Evolutionary conservation across 257 asterid genomes (phyloP).

Genomic region (Paulownia fortunei): DNA sequence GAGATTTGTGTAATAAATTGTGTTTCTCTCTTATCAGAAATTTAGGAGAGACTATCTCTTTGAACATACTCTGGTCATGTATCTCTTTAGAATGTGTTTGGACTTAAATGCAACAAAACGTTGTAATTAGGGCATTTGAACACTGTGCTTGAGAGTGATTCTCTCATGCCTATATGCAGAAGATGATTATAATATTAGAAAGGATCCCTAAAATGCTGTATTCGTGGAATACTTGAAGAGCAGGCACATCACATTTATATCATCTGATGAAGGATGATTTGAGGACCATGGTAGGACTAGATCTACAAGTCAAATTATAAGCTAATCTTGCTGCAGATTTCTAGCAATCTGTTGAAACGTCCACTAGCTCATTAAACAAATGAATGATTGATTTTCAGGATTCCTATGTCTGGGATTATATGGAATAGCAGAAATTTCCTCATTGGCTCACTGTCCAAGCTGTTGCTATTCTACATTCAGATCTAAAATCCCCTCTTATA

Average conservation of each 20-base stretch:
- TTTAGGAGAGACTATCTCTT: slow-evolving; percentile 10
- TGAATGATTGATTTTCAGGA: too few relatives aligned
- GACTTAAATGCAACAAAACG: background rate
- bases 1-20: slow-evolving; percentile 11
- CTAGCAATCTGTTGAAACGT: background rate
- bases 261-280: background rate
- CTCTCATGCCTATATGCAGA: background rate
- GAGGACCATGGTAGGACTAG: background rate
- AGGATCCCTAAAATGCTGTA: background rate
- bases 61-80: background rate
- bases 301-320: background rate
- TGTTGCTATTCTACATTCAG: background rate
- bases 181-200: background rate
- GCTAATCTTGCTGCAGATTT: background rate
- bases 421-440: too few relatives aligned
- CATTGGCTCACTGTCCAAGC: background rate
- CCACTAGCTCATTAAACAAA: background rate
- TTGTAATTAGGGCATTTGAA: background rate
- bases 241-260: background rate
- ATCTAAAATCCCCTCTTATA: background rate
- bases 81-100: background rate
- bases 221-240: background rate
- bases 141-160: background rate
- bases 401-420: background rate
- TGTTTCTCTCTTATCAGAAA: background rate